Conservation (phyloP, 805 yeast species). For the Yamadazyma akitaensis region DNA sequence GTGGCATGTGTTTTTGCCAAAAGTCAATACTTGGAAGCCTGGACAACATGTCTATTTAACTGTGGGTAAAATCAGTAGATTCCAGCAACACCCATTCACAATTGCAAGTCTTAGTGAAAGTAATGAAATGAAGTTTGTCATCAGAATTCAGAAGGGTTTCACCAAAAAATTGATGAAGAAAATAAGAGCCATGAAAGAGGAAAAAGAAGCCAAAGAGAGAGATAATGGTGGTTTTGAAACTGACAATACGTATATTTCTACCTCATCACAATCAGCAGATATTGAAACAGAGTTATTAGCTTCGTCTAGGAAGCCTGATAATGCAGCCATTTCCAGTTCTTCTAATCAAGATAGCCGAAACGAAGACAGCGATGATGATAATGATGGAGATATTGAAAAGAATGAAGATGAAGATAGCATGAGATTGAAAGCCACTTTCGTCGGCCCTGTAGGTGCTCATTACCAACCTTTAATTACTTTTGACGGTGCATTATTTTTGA, state of each 20-base stretch:
- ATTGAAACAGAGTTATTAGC: constrained; percentile 13
- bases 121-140: constrained; percentile 39
- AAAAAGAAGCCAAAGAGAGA: constrained; percentile 14
- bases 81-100: constrained; percentile 49
- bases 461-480: constrained; percentile 41
- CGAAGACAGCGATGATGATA: constrained; percentile 1
- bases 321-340: neutral
- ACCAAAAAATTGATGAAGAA: constrained; percentile 34
- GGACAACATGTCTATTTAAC: constrained; percentile 47
- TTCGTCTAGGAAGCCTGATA: neutral
- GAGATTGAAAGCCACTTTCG: constrained; percentile 33
- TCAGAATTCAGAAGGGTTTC: constrained; percentile 42
- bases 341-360: neutral
- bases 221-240: neutral
- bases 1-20: constrained; percentile 30
- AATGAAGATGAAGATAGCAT: constrained; percentile 7
- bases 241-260: neutral
- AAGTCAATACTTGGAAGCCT: constrained; percentile 42
- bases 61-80: constrained; percentile 32
- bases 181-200: constrained; percentile 19
- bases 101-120: constrained; percentile 37
- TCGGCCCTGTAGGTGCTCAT: constrained; percentile 48
- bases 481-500: constrained; percentile 36
- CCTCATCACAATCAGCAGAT: constrained; percentile 2
- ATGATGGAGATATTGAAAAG: constrained; percentile 1